Conservation (phyloP, 768 basidiomycete genomes). For the Peribolospora baueri region DNA sequence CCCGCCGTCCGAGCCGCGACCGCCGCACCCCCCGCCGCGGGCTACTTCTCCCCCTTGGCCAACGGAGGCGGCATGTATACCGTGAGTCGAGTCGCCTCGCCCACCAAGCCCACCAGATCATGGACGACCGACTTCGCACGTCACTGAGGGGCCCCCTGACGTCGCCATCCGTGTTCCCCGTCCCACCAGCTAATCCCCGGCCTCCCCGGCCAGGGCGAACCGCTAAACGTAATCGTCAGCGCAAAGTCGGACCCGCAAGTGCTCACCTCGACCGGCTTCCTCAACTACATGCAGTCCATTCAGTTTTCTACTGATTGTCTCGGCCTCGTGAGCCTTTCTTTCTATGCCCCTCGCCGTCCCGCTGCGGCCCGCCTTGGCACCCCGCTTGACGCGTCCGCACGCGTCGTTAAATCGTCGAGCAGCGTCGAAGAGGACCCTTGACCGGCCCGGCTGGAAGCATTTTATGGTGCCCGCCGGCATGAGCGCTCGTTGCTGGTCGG, state of each 20-base stretch:
- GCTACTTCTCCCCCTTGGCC: constrained; percentile 32
- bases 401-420: too few relatives aligned
- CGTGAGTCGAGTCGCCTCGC: constrained; percentile 25
- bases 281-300: constrained; percentile 34
- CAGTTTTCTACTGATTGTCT: constrained; percentile 55
- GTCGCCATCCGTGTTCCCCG: constrained; percentile 26
- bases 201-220: constrained; percentile 57
- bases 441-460: too few relatives aligned
- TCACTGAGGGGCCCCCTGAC: background rate
- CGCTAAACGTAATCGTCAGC: constrained; percentile 58
- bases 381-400: too few relatives aligned
- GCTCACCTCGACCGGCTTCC: constrained; percentile 20
- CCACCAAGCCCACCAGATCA: background rate
- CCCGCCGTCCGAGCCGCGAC: background rate
- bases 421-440: too few relatives aligned
- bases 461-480: too few relatives aligned
- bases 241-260: constrained; percentile 47
- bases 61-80: constrained; percentile 47
- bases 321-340: constrained; percentile 20
- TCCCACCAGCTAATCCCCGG: background rate
- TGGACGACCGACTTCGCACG: background rate
- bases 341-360: too few relatives aligned
- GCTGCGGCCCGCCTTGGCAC: too few relatives aligned
- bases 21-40: constrained; percentile 22
- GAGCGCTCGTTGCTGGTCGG: too few relatives aligned